Percentiles rank a stretch among this genome's conserved stretches.
phyloP scores from a whole-genome alignment of 2,329 filamentous ascomycete genomes.

The Pleomassaria siparia region DNA sequence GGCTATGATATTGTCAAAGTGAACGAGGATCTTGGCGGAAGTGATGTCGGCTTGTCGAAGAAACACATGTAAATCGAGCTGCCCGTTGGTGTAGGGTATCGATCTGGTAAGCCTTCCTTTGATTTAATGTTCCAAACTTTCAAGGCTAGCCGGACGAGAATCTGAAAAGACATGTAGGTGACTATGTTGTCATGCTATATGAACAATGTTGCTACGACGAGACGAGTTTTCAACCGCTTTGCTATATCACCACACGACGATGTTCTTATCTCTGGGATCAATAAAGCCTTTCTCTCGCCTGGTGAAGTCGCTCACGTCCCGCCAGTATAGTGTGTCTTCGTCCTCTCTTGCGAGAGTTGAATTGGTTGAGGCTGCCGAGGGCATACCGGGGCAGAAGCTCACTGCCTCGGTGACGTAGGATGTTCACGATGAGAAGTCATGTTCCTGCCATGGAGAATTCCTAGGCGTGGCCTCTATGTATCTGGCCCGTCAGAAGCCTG shows the following conservation, averaged over 20 bases:
- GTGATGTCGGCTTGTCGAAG: constrained; percentile 16
- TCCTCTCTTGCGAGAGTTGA: constrained; percentile 59
- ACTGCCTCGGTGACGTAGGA: constrained; percentile 65
- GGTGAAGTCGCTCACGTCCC: constrained; percentile 68
- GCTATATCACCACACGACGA: constrained; percentile 12
- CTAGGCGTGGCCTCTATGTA: constrained; percentile 42
- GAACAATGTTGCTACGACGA: constrained; percentile 49
- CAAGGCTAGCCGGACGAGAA: no score
- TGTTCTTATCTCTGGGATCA: constrained; percentile 14
- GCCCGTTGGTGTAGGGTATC: constrained; percentile 56
- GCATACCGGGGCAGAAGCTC: constrained; percentile 25
- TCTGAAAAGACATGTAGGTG: constrained; percentile 43
- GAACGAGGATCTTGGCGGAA: constrained; percentile 13
- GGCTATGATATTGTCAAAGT: constrained; percentile 11
- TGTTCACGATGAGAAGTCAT: constrained; percentile 52
- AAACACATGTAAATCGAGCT: constrained; percentile 29
- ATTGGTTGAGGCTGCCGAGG: constrained; percentile 4
- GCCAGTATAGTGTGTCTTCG: constrained; percentile 75
- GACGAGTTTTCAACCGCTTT: constrained; percentile 20
- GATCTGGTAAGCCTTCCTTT: constrained; percentile 48
- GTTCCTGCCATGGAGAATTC: constrained; percentile 39
- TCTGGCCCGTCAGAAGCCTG: constrained; percentile 32
- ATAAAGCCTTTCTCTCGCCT: constrained; percentile 13
- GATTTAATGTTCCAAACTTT: no score
- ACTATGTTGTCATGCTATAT: constrained; percentile 73